Conservation (phyloP, 176 grass and related monocot genomes). For the Ananas comosus region DNA sequence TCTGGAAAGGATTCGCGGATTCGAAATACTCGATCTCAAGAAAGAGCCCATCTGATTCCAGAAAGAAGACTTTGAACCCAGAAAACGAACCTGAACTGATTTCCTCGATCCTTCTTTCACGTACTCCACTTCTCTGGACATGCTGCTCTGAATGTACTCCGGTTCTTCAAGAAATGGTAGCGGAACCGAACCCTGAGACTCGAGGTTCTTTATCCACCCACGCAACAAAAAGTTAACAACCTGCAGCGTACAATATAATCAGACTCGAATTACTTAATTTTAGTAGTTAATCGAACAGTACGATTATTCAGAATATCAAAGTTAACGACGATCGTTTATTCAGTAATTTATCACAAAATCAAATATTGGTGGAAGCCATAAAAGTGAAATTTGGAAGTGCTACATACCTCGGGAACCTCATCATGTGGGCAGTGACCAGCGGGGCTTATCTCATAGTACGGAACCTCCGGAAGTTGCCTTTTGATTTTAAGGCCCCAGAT, state of each 20-base stretch:
- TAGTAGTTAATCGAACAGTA: background rate
- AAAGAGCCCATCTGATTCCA: slow-evolving; percentile 57
- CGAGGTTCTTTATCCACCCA: slow-evolving; percentile 86
- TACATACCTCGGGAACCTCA: slow-evolving; percentile 92
- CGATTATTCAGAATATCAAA: background rate
- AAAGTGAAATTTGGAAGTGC: background rate
- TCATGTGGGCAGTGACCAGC: slow-evolving; percentile 97
- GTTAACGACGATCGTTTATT: background rate
- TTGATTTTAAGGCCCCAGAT: slow-evolving; percentile 83
- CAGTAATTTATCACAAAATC: background rate
- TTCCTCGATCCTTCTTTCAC: slow-evolving; percentile 61
- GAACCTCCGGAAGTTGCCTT: slow-evolving; percentile 61
- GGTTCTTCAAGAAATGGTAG: slow-evolving; percentile 74
- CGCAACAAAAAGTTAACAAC: slow-evolving; percentile 86
- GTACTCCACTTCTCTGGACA: slow-evolving; percentile 63
- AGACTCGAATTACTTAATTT: background rate
- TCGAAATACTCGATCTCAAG: slow-evolving; percentile 36
- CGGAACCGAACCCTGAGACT: slow-evolving; percentile 49
- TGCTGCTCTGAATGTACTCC: slow-evolving; percentile 34
- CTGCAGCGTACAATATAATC: slow-evolving; percentile 20
- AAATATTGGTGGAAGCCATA: background rate
- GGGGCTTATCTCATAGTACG: slow-evolving; percentile 94
- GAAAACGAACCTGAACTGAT: slow-evolving; percentile 62
- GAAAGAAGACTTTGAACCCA: slow-evolving; percentile 51
- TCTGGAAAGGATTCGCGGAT: slow-evolving; percentile 34